Percentiles rank a stretch among this genome's conserved stretches.
These are phyloP conservation scores for Scutellaria galericulata DNA, from an alignment of 257 asterid genomes.

Conservation along the genomic window DNA sequence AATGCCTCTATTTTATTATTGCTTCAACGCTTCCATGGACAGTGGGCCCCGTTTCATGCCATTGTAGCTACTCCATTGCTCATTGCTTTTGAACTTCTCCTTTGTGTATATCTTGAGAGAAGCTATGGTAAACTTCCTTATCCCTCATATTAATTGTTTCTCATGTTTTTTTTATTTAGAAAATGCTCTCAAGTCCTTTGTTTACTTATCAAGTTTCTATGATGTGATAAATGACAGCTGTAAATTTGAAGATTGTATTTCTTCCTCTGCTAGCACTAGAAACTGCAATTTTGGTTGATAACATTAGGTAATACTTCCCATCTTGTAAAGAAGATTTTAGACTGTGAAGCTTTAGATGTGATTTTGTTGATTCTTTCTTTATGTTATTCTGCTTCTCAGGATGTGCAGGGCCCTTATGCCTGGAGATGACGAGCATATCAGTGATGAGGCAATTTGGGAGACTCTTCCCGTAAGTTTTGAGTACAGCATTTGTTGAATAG, in stretches of 20 bases:
- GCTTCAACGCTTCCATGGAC: constrained; percentile 43
- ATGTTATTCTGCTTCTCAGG: constrained; percentile 50
- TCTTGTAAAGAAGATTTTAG: constrained; percentile 13
- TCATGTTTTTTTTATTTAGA: constrained; percentile 2
- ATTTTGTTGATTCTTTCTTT: constrained; percentile 23
- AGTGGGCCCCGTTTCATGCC: constrained; percentile 99
- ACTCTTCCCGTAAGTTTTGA: constrained; percentile 90
- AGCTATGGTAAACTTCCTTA: constrained; percentile 56
- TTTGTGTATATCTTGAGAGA: constrained; percentile 79
- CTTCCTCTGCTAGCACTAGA: constrained; percentile 85
- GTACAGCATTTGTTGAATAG: constrained; percentile 16
- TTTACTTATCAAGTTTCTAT: constrained; percentile 34
- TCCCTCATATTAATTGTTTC: constrained; percentile 20
- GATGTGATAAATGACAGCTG: constrained; percentile 62
- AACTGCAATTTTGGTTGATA: constrained; percentile 83
- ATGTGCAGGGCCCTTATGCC: constrained; percentile 98
- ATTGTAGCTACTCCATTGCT: constrained; percentile 87
- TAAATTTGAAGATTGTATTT: constrained; percentile 90
- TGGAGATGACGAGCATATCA: constrained; percentile 86
- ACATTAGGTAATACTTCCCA: constrained; percentile 65
- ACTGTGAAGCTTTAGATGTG: constrained; percentile 27
- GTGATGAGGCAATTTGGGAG: constrained; percentile 96
- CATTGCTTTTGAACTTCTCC: constrained; percentile 90
- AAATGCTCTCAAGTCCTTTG: neutral
- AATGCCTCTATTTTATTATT: constrained; percentile 29